phyloP scores from a whole-genome alignment of 2,329 filamentous ascomycete genomes.

The Chaetomiaceae sp. region DNA sequence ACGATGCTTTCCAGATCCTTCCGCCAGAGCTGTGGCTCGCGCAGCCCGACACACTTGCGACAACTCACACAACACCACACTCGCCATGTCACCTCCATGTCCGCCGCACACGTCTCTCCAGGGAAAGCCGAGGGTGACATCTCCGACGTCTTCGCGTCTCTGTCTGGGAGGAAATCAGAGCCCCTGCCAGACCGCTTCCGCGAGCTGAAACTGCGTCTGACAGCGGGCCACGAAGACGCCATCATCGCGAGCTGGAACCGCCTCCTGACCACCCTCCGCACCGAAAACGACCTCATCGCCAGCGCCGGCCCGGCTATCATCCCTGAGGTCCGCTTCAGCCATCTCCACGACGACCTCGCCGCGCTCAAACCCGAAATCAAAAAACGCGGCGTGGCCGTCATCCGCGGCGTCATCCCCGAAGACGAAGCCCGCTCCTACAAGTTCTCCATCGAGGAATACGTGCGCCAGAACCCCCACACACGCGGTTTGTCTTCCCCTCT shows the following conservation, averaged over 20 bases:
- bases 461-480: slow-evolving; percentile 57
- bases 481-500: slow-evolving; percentile 35
- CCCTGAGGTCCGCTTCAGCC: slow-evolving; percentile 46
- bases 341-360: slow-evolving; percentile 38
- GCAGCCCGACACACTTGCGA: not conserved
- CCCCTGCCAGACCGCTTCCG: slow-evolving; percentile 53
- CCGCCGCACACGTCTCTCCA: slow-evolving; percentile 9
- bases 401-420: slow-evolving; percentile 61
- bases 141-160: slow-evolving; percentile 56
- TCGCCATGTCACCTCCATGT: slow-evolving; percentile 14
- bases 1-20: not conserved
- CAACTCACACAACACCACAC: not conserved
- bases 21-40: not conserved
- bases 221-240: slow-evolving; percentile 44
- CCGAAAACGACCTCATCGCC: slow-evolving; percentile 38
- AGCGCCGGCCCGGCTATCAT: slow-evolving; percentile 43
- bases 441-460: slow-evolving; percentile 59
- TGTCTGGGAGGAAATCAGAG: slow-evolving; percentile 43
- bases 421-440: slow-evolving; percentile 62
- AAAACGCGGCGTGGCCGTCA: slow-evolving; percentile 58
- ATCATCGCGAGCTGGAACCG: slow-evolving; percentile 34
- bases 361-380: slow-evolving; percentile 45
- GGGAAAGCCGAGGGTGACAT: slow-evolving; percentile 56
- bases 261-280: slow-evolving; percentile 22
- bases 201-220: slow-evolving; percentile 49